These are phyloP conservation scores for Solanum dulcamara DNA, from an alignment of 257 asterid genomes.

Conservation along the genomic window DNA sequence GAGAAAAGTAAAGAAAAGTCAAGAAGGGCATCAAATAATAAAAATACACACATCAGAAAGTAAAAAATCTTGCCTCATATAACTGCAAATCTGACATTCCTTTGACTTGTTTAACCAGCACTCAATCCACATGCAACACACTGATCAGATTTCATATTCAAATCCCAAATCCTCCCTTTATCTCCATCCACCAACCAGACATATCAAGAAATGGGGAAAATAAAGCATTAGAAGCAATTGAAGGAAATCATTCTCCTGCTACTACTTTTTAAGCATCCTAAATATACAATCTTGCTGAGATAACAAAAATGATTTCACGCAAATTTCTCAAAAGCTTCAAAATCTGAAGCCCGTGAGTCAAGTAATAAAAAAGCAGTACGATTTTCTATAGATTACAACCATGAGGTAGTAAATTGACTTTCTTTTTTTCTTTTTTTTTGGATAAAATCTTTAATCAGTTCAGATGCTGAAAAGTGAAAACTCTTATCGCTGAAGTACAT, in stretches of 20 bases:
- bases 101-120: constrained; percentile 32
- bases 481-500: neutral
- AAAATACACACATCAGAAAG: neutral
- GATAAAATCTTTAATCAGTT: neutral
- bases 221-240: constrained; percentile 11
- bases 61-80: constrained; percentile 33
- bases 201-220: constrained; percentile 4
- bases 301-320: neutral
- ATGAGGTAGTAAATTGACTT: neutral
- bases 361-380: neutral
- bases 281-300: neutral
- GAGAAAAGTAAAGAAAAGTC: neutral
- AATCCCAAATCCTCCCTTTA: constrained; percentile 16
- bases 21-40: neutral
- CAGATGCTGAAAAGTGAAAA: neutral
- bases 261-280: neutral
- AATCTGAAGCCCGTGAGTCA: neutral
- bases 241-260: neutral
- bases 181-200: constrained; percentile 21
- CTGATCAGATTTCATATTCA: constrained; percentile 26
- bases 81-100: constrained; percentile 60
- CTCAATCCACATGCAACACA: constrained; percentile 21
- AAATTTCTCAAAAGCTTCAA: neutral
- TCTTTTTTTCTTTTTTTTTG: neutral
- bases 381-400: neutral